phyloP scores from a whole-genome alignment of 306 rosid species.

The Prunus campanulata region DNA sequence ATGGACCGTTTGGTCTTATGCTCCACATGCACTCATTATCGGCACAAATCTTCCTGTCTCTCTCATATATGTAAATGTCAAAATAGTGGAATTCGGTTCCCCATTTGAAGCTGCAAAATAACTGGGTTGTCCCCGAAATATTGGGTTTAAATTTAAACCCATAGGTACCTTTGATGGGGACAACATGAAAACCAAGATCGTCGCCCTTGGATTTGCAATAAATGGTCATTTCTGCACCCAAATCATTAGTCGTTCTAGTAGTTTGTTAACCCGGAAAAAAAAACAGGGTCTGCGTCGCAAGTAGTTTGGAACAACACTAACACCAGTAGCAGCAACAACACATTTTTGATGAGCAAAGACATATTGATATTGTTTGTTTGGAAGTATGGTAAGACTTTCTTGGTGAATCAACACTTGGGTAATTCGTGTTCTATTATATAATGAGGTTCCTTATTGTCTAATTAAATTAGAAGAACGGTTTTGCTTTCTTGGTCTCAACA shows the following conservation, averaged over 20 bases:
- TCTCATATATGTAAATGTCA: background rate
- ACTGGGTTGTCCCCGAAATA: background rate
- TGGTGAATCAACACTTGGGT: too few species aligned
- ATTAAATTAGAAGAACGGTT: too few species aligned
- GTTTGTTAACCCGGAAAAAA: too few species aligned
- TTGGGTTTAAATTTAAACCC: background rate
- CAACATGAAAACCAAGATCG: background rate
- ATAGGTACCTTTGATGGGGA: background rate
- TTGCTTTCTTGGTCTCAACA: too few species aligned
- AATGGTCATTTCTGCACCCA: background rate
- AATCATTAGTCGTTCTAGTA: background rate
- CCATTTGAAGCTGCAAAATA: background rate
- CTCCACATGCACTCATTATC: background rate
- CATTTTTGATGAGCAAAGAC: too few species aligned
- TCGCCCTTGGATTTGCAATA: constrained; percentile 16
- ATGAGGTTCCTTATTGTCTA: too few species aligned
- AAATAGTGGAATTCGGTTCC: background rate
- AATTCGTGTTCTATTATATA: too few species aligned
- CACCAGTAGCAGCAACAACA: background rate
- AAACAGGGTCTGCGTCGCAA: background rate
- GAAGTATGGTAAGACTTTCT: too few species aligned
- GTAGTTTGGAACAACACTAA: background rate
- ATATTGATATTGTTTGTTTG: too few species aligned
- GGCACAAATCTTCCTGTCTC: background rate
- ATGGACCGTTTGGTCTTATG: background rate